Base-by-base conservation (phyloP, 257 asterid species). In the Jacaranda copaia region DNA sequence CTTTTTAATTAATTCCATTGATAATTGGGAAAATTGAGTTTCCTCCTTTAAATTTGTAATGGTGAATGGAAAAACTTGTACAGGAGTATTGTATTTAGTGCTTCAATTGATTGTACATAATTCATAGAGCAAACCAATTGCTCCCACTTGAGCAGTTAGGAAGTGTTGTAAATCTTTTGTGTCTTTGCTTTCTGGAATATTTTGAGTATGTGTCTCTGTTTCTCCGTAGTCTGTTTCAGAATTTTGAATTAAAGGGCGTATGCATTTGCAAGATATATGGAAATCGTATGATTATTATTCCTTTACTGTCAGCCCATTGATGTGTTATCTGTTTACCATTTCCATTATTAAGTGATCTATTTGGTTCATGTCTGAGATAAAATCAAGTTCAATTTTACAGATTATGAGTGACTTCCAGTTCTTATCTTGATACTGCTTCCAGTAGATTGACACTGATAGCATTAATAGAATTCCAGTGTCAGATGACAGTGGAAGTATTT, bases 81-180 rank as follows among this genome's bases (percentile, higher is more conserved):
- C 16, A 9, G n/a, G 45, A 2, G n/a, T 3, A 14, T 19, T 52
- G 10, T 6, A 19, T 25, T 48, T 3, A 6, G 3, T 48, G 46
- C 45, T 48, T 69, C 61, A 48, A 32, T 49, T 49, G 74, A 69
- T 69, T 51, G 25, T 12, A 3, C 68, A 35, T 35, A 61, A 61
- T 61, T 61, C 10, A 36, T 32, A 61, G 8, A 4, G 8, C 10
- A 36, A 25, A 19, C 18, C 9, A 5, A 32, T 32, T 61, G 45
- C 16, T 36, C 68, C 35, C 13, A 61, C 45, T 61, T 61, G 68
- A 25, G 43, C 45, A 25, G 43, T 14, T 66, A 18, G 18, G 13
- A 48, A 25, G 61, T 25, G 13, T 68, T 69, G 61, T 14, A 35
- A 68, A 48, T 25, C 4, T 20, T 69, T 32, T 43, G 3, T 56